Evolutionary conservation across 441 rosid genomes (phyloP), one percentile per base, ranked within the genome.

Genomic region (Arabidopsis lyrata): DNA sequence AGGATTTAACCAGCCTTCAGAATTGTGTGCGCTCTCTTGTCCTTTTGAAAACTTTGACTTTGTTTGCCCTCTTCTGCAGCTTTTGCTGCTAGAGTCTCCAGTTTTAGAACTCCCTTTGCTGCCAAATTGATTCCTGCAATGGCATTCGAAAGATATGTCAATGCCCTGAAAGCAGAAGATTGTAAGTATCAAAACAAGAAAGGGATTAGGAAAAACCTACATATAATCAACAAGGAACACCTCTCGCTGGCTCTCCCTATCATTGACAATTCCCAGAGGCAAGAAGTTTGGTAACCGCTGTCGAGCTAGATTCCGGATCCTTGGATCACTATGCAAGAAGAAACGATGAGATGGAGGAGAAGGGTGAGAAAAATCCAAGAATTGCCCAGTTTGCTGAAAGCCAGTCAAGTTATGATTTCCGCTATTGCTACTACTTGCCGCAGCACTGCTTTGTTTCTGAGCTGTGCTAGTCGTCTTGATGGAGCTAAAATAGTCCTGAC

Each of bases 311-410:
- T 63, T 76, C 81, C 44, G 86, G 73, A 92, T 83, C 78, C 90
- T 88, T 62, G 85, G 84, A 84, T 95, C 94, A 49, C 80, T 78
- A 73, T 92, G 90, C 82, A 87, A 86, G 83, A 89, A 92, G 82
- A 90, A 95, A 60, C 39, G 54, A 78, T 89, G 93, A 50, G 98
- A 81, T 54, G 96, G 95, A 78, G 92, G 93, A 72, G 78, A 81
- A 78, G 86, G 79, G 48, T 66, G 75, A 39, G 80, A 68, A 2
- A 20, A 36, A 71, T 80, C 83, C 83, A 75, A 60, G 75, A 75
- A 56, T 53, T 79, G 82, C 62, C 75, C 81, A 54, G 68, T 53
- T 54, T 56, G 77, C 56, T 77, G 75, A 59, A 14, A 61, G 65
- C 58, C 72, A 68, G 35, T 64, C 54, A 49, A 34, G 55, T 56